Percentiles rank a stretch among this genome's conserved stretches.
Evolutionary conservation across 176 grass and related monocot genomes (phyloP).

Genomic region (Melocanna baccifera): DNA sequence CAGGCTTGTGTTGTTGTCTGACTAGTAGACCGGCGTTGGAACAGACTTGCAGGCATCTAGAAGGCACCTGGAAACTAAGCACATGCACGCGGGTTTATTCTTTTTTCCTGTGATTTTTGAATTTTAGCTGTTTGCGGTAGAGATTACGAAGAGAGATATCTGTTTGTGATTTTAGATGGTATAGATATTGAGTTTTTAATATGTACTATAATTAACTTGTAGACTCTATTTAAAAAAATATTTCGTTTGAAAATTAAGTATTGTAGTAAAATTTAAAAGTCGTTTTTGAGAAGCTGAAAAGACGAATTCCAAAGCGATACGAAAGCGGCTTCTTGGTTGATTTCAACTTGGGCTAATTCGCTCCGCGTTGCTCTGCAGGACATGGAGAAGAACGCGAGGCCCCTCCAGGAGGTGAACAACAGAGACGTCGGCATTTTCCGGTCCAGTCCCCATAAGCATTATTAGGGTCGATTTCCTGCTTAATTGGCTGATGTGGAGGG

Average conservation of each 20-base stretch:
- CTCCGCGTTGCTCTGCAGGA: constrained; percentile 25
- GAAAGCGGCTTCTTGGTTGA: background rate
- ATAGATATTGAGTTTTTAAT: too few relatives aligned
- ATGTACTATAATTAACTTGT: too few relatives aligned
- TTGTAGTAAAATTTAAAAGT: too few relatives aligned
- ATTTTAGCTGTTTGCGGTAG: too few relatives aligned
- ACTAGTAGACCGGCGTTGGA: background rate
- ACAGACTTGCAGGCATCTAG: background rate
- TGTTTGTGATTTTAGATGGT: too few relatives aligned
- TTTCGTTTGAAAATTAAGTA: too few relatives aligned
- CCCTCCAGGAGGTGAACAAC: constrained; percentile 40
- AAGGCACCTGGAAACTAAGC: background rate
- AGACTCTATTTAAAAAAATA: too few relatives aligned
- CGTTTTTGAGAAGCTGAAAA: too few relatives aligned
- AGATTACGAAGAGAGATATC: too few relatives aligned
- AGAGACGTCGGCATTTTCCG: constrained; percentile 52
- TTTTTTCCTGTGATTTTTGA: too few relatives aligned
- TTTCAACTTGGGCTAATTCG: background rate
- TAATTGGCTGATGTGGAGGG: background rate
- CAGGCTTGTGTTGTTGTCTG: background rate
- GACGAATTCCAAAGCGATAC: background rate
- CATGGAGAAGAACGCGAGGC: constrained; percentile 60
- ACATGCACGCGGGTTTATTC: too few relatives aligned
- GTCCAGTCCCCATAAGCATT: background rate
- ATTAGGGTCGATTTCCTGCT: background rate